Evolutionary conservation across 371 early-diverging fungal genomes (phyloP).

Genomic region (Mucor sp.): DNA sequence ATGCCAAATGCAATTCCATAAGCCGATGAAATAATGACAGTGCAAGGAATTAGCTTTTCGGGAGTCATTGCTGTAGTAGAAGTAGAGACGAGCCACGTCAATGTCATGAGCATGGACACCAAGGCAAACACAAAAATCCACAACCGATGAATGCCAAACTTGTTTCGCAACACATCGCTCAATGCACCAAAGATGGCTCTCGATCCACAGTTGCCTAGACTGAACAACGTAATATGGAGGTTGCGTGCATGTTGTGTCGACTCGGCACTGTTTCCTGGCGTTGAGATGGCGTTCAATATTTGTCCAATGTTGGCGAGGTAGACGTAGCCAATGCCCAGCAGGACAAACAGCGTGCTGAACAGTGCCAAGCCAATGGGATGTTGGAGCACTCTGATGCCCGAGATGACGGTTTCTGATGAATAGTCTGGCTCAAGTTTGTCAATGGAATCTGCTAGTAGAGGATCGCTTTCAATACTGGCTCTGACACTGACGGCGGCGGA

Average conservation of each 20-base stretch:
- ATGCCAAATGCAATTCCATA: conserved; percentile 37
- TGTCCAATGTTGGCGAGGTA: conserved; percentile 48
- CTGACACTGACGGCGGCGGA: background rate
- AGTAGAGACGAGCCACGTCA: conserved; percentile 23
- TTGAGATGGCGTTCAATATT: conserved; percentile 31
- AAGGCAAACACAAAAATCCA: conserved; percentile 43
- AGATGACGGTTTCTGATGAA: conserved; percentile 4
- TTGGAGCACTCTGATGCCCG: conserved; percentile 31
- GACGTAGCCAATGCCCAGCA: conserved; percentile 48
- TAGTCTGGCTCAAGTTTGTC: conserved; percentile 7
- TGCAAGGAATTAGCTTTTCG: conserved; percentile 18
- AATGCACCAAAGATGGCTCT: conserved; percentile 44
- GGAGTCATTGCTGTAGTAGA: background rate
- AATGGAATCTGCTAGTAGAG: background rate
- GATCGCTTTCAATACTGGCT: background rate
- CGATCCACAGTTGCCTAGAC: conserved; percentile 49
- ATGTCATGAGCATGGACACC: conserved; percentile 17
- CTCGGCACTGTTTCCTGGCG: background rate
- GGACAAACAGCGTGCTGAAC: conserved; percentile 37
- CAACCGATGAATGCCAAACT: conserved; percentile 39
- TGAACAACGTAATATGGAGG: conserved; percentile 45
- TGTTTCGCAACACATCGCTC: conserved; percentile 41
- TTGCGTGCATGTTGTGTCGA: conserved; percentile 36
- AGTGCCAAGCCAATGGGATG: conserved; percentile 41
- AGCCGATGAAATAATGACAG: conserved; percentile 20